A percentile compares a stretch with the other conserved stretches of the same genome.
Evolutionary conservation across 371 early-diverging fungal species (phyloP).

Genomic region (Syncephalastrum contaminatum): DNA sequence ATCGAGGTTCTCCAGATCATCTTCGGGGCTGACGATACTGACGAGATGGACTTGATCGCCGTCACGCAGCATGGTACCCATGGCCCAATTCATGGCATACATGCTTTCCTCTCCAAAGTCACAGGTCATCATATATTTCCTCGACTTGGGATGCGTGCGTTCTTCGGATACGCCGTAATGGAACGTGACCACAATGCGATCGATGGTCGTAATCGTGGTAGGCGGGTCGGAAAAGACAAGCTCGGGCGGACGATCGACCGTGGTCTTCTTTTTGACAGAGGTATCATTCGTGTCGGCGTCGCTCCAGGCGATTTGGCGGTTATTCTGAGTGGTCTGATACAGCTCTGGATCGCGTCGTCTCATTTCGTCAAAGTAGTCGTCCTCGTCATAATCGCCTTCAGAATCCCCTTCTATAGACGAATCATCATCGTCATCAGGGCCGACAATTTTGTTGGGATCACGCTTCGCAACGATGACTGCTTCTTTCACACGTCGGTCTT

Average conservation of each 20-base stretch:
- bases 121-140: slow-evolving; percentile 43
- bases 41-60: slow-evolving; percentile 58
- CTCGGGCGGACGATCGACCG: slow-evolving; percentile 27
- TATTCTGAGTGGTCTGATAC: slow-evolving; percentile 42
- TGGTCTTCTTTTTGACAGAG: slow-evolving; percentile 13
- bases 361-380: slow-evolving; percentile 50
- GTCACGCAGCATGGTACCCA: slow-evolving; percentile 47
- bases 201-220: slow-evolving; percentile 22
- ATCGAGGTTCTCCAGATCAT: slow-evolving; percentile 36
- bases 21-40: slow-evolving; percentile 48
- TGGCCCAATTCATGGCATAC: slow-evolving; percentile 51
- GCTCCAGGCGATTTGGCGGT: slow-evolving; percentile 41
- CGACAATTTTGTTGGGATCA: slow-evolving; percentile 43
- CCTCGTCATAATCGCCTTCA: slow-evolving; percentile 26
- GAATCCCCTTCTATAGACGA: slow-evolving; percentile 20
- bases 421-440: slow-evolving; percentile 20
- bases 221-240: slow-evolving; percentile 41
- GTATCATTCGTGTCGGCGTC: slow-evolving; percentile 15
- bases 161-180: slow-evolving; percentile 32
- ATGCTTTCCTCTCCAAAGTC: slow-evolving; percentile 47
- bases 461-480: slow-evolving; percentile 45
- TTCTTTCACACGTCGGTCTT: slow-evolving; percentile 41
- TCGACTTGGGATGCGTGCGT: slow-evolving; percentile 9
- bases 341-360: slow-evolving; percentile 52
- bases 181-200: slow-evolving; percentile 40